Conservation (phyloP, 2,329 filamentous ascomycete species). For the Hypoxylon sp. region DNA sequence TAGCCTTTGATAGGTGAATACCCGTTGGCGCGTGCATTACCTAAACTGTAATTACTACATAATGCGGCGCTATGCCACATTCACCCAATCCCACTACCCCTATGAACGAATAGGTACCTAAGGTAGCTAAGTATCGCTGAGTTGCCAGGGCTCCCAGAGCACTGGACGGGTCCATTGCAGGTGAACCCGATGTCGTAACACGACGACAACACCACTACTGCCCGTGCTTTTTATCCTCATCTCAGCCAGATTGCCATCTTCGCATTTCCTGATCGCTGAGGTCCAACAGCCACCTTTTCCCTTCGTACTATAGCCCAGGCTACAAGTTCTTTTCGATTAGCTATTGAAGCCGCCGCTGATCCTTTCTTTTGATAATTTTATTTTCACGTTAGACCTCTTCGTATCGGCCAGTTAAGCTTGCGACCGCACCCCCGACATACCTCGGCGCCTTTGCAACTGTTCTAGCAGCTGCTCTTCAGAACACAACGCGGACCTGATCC, state of each 20-base stretch:
- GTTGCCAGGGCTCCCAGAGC: constrained; percentile 38
- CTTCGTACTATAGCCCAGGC: constrained; percentile 19
- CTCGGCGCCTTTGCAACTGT: constrained; percentile 17
- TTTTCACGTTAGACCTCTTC: constrained; percentile 15
- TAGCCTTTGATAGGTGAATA: constrained; percentile 11
- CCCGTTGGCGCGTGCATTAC: neutral
- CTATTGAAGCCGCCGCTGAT: constrained; percentile 12
- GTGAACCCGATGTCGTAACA: constrained; percentile 44
- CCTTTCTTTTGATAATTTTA: constrained; percentile 31
- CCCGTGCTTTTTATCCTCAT: constrained; percentile 41
- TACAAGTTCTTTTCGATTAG: constrained; percentile 16
- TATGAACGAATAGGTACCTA: constrained; percentile 23
- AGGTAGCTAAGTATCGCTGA: neutral
- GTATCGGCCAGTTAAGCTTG: constrained; percentile 20
- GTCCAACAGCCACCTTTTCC: constrained; percentile 25
- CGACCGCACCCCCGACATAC: constrained; percentile 28
- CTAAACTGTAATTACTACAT: constrained; percentile 24
- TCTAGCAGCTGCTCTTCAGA: constrained; percentile 7
- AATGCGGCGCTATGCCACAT: constrained; percentile 12
- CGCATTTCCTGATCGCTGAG: constrained; percentile 31
- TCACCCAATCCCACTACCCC: constrained; percentile 8
- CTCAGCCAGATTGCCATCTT: constrained; percentile 42
- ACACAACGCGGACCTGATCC: constrained; percentile 3
- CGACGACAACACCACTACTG: constrained; percentile 46
- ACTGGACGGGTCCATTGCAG: constrained; percentile 32